A percentile compares a stretch with the other conserved stretches of the same genome.
These are phyloP conservation scores for Trichoderma virens DNA, from an alignment of 495 filamentous ascomycete genomes.

Conservation along the genomic window DNA sequence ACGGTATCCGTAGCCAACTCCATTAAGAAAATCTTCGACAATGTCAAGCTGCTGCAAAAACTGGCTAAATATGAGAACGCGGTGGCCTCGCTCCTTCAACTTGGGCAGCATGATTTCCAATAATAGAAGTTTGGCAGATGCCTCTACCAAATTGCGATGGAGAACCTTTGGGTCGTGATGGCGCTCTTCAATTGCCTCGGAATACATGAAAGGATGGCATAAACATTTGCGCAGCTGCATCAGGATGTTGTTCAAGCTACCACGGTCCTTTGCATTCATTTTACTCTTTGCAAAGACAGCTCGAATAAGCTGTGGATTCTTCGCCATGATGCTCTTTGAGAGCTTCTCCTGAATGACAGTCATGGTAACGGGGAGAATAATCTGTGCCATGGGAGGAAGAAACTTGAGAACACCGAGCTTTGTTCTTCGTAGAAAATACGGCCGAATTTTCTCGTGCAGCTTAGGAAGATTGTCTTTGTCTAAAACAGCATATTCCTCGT, in stretches of 20 bases:
- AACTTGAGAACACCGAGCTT: conserved; percentile 85
- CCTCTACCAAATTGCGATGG: conserved; percentile 78
- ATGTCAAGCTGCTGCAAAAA: conserved; percentile 85
- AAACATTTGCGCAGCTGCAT: conserved; percentile 94
- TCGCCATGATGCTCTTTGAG: conserved; percentile 85
- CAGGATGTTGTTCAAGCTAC: conserved; percentile 83
- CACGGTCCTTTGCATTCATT: conserved; percentile 59
- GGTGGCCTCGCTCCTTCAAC: conserved; percentile 77
- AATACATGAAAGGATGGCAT: conserved; percentile 95
- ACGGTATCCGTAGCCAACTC: conserved; percentile 59
- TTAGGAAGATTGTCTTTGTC: conserved; percentile 71
- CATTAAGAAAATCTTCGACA: conserved; percentile 80
- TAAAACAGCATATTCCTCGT: conserved; percentile 64
- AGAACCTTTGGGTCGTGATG: conserved; percentile 41
- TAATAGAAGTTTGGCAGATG: conserved; percentile 81
- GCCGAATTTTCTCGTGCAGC: conserved; percentile 78
- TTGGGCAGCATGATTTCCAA: conserved; percentile 87
- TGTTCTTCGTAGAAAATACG: conserved; percentile 65
- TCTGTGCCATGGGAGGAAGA: conserved; percentile 84
- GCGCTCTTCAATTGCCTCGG: conserved; percentile 75
- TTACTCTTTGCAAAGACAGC: conserved; percentile 66
- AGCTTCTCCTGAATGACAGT: conserved; percentile 85
- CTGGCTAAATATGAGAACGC: conserved; percentile 93
- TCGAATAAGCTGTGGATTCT: conserved; percentile 81
- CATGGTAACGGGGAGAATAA: conserved; percentile 93